Evolutionary conservation across 192 early-diverging fungal species (phyloP).

Genomic region (Coemansia guatemalensis): DNA sequence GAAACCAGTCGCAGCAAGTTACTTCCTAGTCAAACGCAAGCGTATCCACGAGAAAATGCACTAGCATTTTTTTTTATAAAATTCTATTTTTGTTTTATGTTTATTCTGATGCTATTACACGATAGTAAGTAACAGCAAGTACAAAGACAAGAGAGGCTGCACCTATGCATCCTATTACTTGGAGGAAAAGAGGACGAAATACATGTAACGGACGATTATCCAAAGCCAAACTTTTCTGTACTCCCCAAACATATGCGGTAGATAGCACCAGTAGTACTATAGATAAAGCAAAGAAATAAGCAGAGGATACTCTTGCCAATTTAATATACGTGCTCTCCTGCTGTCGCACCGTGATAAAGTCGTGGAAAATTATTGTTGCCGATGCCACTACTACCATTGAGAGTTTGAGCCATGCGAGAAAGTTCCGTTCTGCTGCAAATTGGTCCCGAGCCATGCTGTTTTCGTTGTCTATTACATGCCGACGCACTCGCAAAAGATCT

Average conservation of each 20-base stretch:
- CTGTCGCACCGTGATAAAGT: constrained; percentile 4
- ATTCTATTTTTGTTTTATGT: too few species aligned
- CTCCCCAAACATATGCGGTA: constrained; percentile 21
- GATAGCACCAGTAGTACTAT: constrained; percentile 24
- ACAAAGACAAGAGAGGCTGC: constrained; percentile 41
- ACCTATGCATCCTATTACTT: constrained; percentile 22
- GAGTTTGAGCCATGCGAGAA: constrained; percentile 50
- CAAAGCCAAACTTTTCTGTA: constrained; percentile 15
- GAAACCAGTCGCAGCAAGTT: constrained; percentile 33
- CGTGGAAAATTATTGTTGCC: constrained; percentile 15
- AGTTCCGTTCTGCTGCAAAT: constrained; percentile 48
- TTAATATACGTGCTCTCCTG: not conserved
- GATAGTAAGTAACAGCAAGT: constrained; percentile 14
- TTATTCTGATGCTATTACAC: not conserved
- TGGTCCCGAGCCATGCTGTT: constrained; percentile 52
- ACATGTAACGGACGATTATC: constrained; percentile 21
- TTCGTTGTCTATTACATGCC: constrained; percentile 29
- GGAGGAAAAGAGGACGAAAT: constrained; percentile 26
- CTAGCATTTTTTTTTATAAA: constrained; percentile 4
- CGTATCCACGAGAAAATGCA: constrained; percentile 6
- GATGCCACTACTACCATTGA: constrained; percentile 30
- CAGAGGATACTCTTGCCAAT: constrained; percentile 16
- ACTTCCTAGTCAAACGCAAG: constrained; percentile 32
- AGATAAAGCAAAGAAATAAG: constrained; percentile 27
- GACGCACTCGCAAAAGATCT: too few species aligned